Base-by-base conservation (phyloP, 495 filamentous ascomycete species). In the Hyaloscypha hepaticicola region DNA sequence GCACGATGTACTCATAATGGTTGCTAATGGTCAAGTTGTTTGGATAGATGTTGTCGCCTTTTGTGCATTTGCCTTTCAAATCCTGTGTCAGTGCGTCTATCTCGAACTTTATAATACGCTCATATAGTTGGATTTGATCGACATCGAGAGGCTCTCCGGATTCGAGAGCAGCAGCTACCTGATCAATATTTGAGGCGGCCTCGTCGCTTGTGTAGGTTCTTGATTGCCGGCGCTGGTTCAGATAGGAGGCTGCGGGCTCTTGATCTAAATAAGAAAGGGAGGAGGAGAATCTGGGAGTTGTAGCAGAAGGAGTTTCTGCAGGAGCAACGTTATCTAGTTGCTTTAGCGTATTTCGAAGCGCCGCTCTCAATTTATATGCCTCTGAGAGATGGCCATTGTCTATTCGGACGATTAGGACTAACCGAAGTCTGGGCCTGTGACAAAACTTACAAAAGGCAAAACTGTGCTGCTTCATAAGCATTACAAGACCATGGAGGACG, bases 401-500 rank as follows among this genome's bases (percentile, higher is more conserved):
- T 65, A 53, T 14, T 45, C 9, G 1, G 16, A 45, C 4, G n/a
- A 34, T 61, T 41, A 38, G 24, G 12, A 19, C 1, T 53, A 7
- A 5, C 12, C 3, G 12, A 26, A 53, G 21, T 21, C 5, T 28
- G 3, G 34, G 12, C 7, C 27, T 11, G 3, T 0, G 41, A 3
- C 4, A 25, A 29, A 38, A 38, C 61, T 58, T 66, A 58, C 55
- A 92, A 63, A 88, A 89, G 2, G 85, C 82, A 71, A 89, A 91
- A 56, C 85, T 88, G 70, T 92, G 89, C 71, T 88, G 87, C 74
- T 92, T 92, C 89, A 92, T 92, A 53, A 91, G 65, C 81, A 91
- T 86, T 1, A 87, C 84, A 63, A 90, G 68, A 19, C 81, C 83
- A 69, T 92, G 89, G 52, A 92, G 76, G 3, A 90, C 86, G 31